Evolutionary conservation across 164 flowering plant genomes (phyloP).

Genomic region (Tinospora cordifolia): DNA sequence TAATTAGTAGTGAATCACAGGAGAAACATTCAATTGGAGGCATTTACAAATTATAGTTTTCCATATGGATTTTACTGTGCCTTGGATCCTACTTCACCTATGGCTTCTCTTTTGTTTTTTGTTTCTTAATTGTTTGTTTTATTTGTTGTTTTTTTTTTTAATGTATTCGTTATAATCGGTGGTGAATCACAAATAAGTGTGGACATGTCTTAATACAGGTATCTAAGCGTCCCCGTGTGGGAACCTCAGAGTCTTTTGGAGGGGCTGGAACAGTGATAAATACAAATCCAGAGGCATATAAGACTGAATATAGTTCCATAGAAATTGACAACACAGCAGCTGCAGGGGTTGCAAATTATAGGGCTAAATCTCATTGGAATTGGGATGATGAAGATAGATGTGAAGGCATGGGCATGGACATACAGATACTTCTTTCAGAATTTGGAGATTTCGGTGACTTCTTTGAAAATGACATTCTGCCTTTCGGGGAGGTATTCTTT

Average conservation of each 20-base stretch:
- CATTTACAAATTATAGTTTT: background rate
- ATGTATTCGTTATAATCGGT: background rate
- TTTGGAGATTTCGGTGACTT: conserved; percentile 97
- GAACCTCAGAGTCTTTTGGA: conserved; percentile 54
- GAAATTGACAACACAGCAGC: conserved; percentile 47
- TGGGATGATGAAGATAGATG: conserved; percentile 81
- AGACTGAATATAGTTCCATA: conserved; percentile 39
- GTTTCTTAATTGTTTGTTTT: too few relatives aligned
- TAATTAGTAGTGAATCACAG: background rate
- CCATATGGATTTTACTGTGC: background rate
- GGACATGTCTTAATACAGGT: conserved; percentile 38
- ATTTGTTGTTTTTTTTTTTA: background rate
- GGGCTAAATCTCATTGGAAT: conserved; percentile 56
- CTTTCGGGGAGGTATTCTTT: conserved; percentile 83
- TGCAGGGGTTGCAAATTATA: conserved; percentile 53
- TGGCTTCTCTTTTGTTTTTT: background rate
- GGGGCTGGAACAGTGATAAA: conserved; percentile 43
- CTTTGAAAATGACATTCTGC: conserved; percentile 71
- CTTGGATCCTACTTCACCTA: background rate
- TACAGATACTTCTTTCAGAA: conserved; percentile 80
- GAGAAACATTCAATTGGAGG: background rate
- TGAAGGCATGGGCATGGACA: conserved; percentile 58
- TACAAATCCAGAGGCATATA: conserved; percentile 39
- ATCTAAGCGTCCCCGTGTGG: conserved; percentile 60
- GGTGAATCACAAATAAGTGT: too few relatives aligned